These are phyloP conservation scores for Polyporus tsugae DNA, from an alignment of 1,284 basidiomycete species.

Conservation along the genomic window DNA sequence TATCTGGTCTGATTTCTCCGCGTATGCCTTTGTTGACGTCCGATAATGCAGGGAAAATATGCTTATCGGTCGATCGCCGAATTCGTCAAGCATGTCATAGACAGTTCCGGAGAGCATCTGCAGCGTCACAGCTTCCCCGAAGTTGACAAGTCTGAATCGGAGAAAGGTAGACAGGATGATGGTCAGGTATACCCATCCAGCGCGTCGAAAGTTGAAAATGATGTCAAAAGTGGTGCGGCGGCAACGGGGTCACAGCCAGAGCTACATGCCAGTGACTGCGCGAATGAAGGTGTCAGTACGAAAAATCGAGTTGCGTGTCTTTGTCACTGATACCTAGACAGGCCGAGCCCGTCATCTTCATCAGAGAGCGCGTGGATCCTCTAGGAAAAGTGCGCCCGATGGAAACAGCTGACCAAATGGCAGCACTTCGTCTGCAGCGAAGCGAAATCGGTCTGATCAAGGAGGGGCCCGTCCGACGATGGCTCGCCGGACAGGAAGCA, in stretches of 20 bases:
- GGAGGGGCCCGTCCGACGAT: constrained; percentile 64
- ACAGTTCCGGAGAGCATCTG: constrained; percentile 45
- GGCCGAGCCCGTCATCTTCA: constrained; percentile 57
- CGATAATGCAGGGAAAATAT: constrained; percentile 55
- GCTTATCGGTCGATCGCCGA: constrained; percentile 65
- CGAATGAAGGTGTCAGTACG: constrained; percentile 19
- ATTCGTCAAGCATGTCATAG: constrained; percentile 62
- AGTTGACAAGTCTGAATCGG: constrained; percentile 42
- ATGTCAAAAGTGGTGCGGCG: background rate
- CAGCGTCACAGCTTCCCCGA: constrained; percentile 57
- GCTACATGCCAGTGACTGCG: background rate
- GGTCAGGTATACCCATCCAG: too few species aligned
- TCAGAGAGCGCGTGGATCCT: constrained; percentile 89
- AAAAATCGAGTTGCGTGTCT: too few species aligned
- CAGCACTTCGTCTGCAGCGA: constrained; percentile 67
- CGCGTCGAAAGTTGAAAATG: background rate
- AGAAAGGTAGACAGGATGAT: constrained; percentile 18
- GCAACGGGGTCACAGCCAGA: background rate
- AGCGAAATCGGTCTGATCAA: constrained; percentile 75
- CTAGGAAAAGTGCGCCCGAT: constrained; percentile 81
- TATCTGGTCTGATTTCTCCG: background rate
- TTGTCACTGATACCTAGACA: constrained; percentile 9
- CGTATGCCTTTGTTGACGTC: background rate
- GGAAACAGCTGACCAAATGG: constrained; percentile 74
- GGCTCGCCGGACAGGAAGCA: constrained; percentile 62